Percentiles rank a stretch among this genome's conserved stretches.
Evolutionary conservation across 257 asterid species (phyloP).

Genomic region (Salvia splendens): DNA sequence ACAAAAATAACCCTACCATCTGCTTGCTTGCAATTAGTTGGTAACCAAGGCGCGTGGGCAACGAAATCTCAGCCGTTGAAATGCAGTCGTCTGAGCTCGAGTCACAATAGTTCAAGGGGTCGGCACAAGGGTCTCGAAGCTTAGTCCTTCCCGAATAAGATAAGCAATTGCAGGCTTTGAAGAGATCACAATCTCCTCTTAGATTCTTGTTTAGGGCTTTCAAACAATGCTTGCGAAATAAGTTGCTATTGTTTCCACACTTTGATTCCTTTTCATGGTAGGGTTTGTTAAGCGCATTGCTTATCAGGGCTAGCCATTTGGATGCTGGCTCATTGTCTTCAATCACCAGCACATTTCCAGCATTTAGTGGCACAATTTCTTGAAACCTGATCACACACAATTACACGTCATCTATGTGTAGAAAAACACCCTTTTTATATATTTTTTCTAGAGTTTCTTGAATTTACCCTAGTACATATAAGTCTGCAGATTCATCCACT

Average conservation of each 20-base stretch:
- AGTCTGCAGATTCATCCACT: conserved; percentile 81
- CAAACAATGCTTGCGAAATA: conserved; percentile 60
- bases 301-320: conserved; percentile 84
- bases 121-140: conserved; percentile 41
- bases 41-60: conserved; percentile 44
- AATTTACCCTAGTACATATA: conserved; percentile 83
- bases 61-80: conserved; percentile 41
- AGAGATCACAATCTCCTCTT: conserved; percentile 45
- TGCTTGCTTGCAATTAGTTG: conserved; percentile 77
- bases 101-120: conserved; percentile 26
- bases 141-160: conserved; percentile 40
- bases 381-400: conserved; percentile 63
- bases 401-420: neutral
- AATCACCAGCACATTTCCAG: conserved; percentile 80
- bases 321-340: conserved; percentile 96
- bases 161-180: conserved; percentile 65
- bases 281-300: conserved; percentile 80
- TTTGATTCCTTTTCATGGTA: conserved; percentile 46
- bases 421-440: neutral
- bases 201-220: conserved; percentile 60
- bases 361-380: conserved; percentile 87
- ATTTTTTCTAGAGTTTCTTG: neutral
- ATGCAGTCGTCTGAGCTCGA: conserved; percentile 39
- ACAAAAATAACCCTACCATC: conserved; percentile 86
- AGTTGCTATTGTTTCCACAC: conserved; percentile 26